Conservation (phyloP, 768 basidiomycete species). For the Pholiota microspora region DNA sequence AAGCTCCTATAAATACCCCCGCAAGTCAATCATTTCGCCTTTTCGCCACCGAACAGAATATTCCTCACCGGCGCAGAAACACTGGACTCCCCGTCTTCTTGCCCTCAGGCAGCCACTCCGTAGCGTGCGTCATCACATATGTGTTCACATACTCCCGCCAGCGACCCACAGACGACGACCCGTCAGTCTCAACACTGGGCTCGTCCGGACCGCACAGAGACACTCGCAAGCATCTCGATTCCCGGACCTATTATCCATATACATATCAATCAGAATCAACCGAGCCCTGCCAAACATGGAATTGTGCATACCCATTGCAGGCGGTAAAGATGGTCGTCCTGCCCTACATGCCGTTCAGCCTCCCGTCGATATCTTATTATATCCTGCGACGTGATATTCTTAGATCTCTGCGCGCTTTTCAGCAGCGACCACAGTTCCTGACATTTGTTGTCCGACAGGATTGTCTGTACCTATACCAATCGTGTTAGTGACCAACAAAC, state of each 20-base stretch:
- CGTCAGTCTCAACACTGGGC: slow-evolving; percentile 60
- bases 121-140: slow-evolving; percentile 67
- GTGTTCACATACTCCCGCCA: slow-evolving; percentile 78
- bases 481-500: not conserved
- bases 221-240: slow-evolving; percentile 54
- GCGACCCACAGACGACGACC: slow-evolving; percentile 43
- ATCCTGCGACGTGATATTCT: slow-evolving; percentile 56
- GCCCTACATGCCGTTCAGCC: slow-evolving; percentile 72
- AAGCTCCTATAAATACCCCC: slow-evolving; percentile 52
- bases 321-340: slow-evolving; percentile 75
- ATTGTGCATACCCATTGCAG: slow-evolving; percentile 70
- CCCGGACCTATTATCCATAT: slow-evolving; percentile 44
- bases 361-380: slow-evolving; percentile 76
- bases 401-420: slow-evolving; percentile 56
- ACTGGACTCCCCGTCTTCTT: slow-evolving; percentile 35
- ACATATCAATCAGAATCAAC: slow-evolving; percentile 12
- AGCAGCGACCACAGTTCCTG: slow-evolving; percentile 83
- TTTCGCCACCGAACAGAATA: slow-evolving; percentile 13
- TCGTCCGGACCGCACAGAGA: slow-evolving; percentile 62
- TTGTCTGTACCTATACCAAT: slow-evolving; percentile 71
- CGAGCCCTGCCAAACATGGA: slow-evolving; percentile 7
- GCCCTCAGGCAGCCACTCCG: slow-evolving; percentile 62
- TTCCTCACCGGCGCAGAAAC: slow-evolving; percentile 62
- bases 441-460: slow-evolving; percentile 80
- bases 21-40: slow-evolving; percentile 22